phyloP scores from a whole-genome alignment of 306 rosid species.

The Luffa aegyptiaca region DNA sequence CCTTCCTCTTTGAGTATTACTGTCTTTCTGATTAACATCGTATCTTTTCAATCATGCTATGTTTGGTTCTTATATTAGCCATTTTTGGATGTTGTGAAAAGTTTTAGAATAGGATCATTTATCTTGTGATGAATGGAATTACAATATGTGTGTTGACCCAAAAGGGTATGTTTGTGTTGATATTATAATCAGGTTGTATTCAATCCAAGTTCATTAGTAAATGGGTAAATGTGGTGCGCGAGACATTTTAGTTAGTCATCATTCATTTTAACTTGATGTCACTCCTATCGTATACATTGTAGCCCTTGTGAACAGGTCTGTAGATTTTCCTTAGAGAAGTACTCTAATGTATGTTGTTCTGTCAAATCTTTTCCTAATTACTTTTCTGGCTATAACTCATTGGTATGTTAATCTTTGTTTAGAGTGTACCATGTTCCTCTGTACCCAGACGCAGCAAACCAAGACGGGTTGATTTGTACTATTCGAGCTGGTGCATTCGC shows the following conservation, averaged over 20 bases:
- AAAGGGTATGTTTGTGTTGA: neutral
- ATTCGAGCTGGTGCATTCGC: conserved; percentile 57
- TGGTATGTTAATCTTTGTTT: neutral
- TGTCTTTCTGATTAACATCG: neutral
- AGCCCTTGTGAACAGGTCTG: neutral
- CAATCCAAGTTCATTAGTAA: neutral
- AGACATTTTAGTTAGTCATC: neutral
- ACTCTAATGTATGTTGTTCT: neutral
- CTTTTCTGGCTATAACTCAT: neutral
- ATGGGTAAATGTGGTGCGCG: neutral
- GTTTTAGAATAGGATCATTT: neutral
- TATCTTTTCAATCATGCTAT: neutral
- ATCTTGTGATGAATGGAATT: neutral
- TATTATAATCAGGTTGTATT: neutral
- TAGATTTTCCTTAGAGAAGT: neutral
- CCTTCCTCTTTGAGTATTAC: neutral
- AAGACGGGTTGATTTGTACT: conserved; percentile 52
- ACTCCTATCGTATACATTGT: too few species aligned
- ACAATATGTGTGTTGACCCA: neutral
- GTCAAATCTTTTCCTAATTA: neutral
- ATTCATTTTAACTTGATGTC: neutral
- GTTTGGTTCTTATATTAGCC: neutral
- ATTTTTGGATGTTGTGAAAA: neutral
- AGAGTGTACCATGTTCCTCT: conserved; percentile 46
- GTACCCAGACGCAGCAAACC: conserved; percentile 44